Percentiles rank a stretch among this genome's conserved stretches.
phyloP scores from a whole-genome alignment of 2,329 filamentous ascomycete genomes.

The Juglanconis sp. region DNA sequence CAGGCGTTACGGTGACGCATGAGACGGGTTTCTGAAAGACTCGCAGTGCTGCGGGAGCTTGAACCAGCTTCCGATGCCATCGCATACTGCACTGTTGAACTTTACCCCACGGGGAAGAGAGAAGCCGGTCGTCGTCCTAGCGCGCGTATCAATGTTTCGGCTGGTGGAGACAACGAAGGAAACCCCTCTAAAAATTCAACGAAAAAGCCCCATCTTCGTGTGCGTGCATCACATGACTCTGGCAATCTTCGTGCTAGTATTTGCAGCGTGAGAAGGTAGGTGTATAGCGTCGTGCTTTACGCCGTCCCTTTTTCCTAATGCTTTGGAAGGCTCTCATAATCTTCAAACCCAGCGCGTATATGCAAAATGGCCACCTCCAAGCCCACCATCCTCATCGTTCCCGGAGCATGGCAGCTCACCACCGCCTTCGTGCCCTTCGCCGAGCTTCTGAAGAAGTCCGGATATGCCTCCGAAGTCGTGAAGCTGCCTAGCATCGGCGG shows the following conservation, averaged over 20 bases:
- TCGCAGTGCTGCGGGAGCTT: too few relatives aligned
- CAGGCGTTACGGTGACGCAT: too few relatives aligned
- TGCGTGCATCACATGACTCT: neutral
- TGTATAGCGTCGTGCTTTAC: neutral
- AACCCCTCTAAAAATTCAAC: neutral
- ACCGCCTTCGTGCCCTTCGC: neutral
- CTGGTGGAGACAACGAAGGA: neutral
- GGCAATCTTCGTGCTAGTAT: too few relatives aligned
- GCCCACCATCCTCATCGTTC: conserved; percentile 10
- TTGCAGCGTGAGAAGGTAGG: too few relatives aligned
- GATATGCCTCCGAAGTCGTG: neutral
- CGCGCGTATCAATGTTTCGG: neutral
- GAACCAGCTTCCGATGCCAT: neutral
- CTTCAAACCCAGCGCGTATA: neutral
- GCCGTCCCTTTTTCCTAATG: neutral
- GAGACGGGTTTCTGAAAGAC: too few relatives aligned
- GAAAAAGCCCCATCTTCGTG: neutral
- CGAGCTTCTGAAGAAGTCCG: neutral
- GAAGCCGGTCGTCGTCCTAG: neutral
- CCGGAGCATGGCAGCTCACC: conserved; percentile 9
- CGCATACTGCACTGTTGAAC: neutral
- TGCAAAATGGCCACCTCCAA: neutral
- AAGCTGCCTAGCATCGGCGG: conserved; percentile 7
- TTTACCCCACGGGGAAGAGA: neutral
- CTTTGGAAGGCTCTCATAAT: neutral